Conservation (phyloP, 805 yeast genomes). For the Priceomyces haplophilus region DNA sequence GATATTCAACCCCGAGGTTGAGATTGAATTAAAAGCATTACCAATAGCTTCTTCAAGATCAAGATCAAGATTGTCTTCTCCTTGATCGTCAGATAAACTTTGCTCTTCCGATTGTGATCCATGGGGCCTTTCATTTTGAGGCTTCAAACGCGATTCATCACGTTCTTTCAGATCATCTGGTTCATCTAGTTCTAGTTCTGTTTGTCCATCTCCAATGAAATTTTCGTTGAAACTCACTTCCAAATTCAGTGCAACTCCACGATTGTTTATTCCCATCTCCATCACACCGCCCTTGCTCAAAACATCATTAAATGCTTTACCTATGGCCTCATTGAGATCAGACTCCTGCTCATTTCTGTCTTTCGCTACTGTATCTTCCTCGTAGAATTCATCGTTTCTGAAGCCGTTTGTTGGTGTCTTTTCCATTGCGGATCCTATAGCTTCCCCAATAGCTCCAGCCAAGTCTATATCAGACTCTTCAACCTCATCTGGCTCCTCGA, state of each 20-base stretch:
- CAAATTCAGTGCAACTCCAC: not conserved
- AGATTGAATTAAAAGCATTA: slow-evolving; percentile 30
- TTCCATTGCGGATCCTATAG: slow-evolving; percentile 13
- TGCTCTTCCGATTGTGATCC: not conserved
- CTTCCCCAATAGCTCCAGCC: slow-evolving; percentile 30
- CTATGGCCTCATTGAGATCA: slow-evolving; percentile 18
- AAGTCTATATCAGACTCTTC: slow-evolving; percentile 14
- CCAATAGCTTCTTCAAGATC: slow-evolving; percentile 38
- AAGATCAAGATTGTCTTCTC: slow-evolving; percentile 18
- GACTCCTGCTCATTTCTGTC: slow-evolving; percentile 11
- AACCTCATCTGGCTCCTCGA: slow-evolving; percentile 6
- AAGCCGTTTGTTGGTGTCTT: not conserved
- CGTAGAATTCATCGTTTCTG: not conserved
- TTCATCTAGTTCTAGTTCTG: slow-evolving; percentile 13
- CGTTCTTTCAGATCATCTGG: no score
- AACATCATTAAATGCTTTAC: slow-evolving; percentile 15
- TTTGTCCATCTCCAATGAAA: not conserved
- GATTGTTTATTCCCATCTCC: not conserved
- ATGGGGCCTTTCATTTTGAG: not conserved
- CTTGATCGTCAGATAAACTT: not conserved
- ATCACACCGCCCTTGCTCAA: not conserved
- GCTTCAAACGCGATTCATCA: slow-evolving; percentile 14
- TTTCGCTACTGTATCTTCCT: slow-evolving; percentile 3
- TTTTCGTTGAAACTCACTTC: not conserved
- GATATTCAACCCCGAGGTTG: not conserved